Evolutionary conservation across 2,329 filamentous ascomycete genomes (phyloP), one percentile per base, ranked within the genome.

Genomic region (Xylaria sp.): DNA sequence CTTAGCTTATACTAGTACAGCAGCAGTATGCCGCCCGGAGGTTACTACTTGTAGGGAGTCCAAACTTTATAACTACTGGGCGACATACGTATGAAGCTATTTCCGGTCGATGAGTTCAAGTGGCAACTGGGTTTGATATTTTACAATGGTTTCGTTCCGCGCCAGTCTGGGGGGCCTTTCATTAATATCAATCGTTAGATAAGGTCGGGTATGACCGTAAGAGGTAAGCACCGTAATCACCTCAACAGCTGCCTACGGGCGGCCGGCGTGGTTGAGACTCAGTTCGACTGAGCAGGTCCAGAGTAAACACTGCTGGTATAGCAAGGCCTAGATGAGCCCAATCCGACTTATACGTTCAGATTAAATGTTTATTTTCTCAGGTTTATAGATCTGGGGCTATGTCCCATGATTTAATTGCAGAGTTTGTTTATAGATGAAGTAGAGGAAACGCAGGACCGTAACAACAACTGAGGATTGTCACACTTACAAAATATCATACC

Each of bases 1-100:
- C 38, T 27, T 44, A 42, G 53, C 25, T 31, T 56, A n/a, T n/a
- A n/a, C n/a, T n/a, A 22, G 42, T 45, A 45, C 20, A 45, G 25
- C 25, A 42, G 36, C 6, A 27, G 15, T 29, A 5, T 7, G 31
- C 15, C 22, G 17, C 31, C 33, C 53, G 53, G 53, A 44, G 39
- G 54, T 57, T 57, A 45, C 54, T 57, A 45, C 39, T 57, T 57
- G 39, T 5, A 57, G 54, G 39, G 27, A 17, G 3, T 25, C 17
- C 25, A 29, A 44, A 31, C 22, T 45, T 22, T 25, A 11, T 11
- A 20, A 33, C 39, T 57, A 22, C 42, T 55, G 15, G 2, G 9
- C n/a, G 5, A 42, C 36, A 17, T 25, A 45, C 38, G 20, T 33
- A 45, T 33, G 36, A 56, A 56, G 53, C 33, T 36, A 55, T 55